These are phyloP conservation scores for Candida insectalens DNA, from an alignment of 805 yeast genomes.

Conservation along the genomic window DNA sequence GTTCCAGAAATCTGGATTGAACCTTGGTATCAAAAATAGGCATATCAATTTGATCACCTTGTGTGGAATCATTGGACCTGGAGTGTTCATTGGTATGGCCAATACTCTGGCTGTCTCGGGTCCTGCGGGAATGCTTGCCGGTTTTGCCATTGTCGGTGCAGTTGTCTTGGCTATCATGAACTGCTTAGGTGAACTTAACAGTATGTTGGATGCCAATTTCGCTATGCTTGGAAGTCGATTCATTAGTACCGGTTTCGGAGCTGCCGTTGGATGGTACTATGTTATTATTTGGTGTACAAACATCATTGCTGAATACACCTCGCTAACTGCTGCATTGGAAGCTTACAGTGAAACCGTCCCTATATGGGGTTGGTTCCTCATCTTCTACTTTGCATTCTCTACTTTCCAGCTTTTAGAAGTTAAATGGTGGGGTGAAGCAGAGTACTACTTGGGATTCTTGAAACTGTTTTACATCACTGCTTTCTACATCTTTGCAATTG, in stretches of 20 bases:
- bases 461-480: slow-evolving; percentile 40
- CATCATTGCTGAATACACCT: slow-evolving; percentile 44
- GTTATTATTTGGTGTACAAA: slow-evolving; percentile 49
- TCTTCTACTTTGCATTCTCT: slow-evolving; percentile 42
- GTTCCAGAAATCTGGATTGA: slow-evolving; percentile 3
- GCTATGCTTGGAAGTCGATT: slow-evolving; percentile 41
- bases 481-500: slow-evolving; percentile 41
- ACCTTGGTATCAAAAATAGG: slow-evolving; percentile 4
- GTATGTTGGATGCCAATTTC: slow-evolving; percentile 44
- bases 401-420: slow-evolving; percentile 43
- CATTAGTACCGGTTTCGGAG: slow-evolving; percentile 48
- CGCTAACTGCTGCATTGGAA: slow-evolving; percentile 38
- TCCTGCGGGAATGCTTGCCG: slow-evolving; percentile 40
- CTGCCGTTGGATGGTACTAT: slow-evolving; percentile 43
- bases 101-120: slow-evolving; percentile 39
- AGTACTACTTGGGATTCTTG: slow-evolving; percentile 40
- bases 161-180: slow-evolving; percentile 47
- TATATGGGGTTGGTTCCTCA: slow-evolving; percentile 44
- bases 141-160: slow-evolving; percentile 43
- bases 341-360: slow-evolving; percentile 45
- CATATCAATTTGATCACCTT: slow-evolving; percentile 4
- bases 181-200: slow-evolving; percentile 46
- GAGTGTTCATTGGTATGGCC: slow-evolving; percentile 41
- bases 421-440: slow-evolving; percentile 46
- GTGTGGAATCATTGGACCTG: slow-evolving; percentile 38